Conservation (phyloP, 2,329 filamentous ascomycete genomes). For the Periconia digitata region DNA sequence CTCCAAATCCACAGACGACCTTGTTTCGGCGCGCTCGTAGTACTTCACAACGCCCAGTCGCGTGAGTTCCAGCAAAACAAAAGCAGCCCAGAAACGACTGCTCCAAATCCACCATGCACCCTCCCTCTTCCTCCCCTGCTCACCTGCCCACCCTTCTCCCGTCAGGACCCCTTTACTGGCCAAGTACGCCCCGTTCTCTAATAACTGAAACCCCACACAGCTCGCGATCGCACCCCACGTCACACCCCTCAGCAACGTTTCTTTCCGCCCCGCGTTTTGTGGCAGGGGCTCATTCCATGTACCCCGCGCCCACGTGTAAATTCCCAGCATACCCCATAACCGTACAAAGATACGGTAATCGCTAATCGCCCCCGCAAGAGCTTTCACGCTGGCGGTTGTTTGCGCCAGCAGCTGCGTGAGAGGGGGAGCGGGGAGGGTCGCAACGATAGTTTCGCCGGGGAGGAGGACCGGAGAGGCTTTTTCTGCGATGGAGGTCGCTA, state of each 20-base stretch:
- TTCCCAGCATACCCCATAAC: conserved; percentile 74
- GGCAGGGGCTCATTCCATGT: conserved; percentile 33
- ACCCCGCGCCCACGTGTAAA: conserved; percentile 67
- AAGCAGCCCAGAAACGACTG: conserved; percentile 76
- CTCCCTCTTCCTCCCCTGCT: conserved; percentile 52
- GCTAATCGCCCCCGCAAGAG: conserved; percentile 65
- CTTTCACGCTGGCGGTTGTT: conserved; percentile 35
- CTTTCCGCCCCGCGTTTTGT: conserved; percentile 24
- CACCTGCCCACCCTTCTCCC: conserved; percentile 50
- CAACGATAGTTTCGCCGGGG: conserved; percentile 46
- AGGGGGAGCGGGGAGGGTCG: conserved; percentile 38
- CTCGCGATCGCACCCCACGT: conserved; percentile 68
- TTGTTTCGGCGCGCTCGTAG: conserved; percentile 6
- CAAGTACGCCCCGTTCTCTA: conserved; percentile 84
- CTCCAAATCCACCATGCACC: conserved; percentile 69
- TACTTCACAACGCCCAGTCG: conserved; percentile 55
- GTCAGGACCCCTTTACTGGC: conserved; percentile 69
- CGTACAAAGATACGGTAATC: conserved; percentile 74
- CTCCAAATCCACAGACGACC: background rate
- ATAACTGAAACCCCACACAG: conserved; percentile 70
- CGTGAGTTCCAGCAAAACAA: conserved; percentile 74
- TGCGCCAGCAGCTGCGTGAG: conserved; percentile 37
- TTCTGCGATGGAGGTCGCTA: conserved; percentile 40
- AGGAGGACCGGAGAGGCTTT: conserved; percentile 44
- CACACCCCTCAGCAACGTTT: conserved; percentile 46